Base-by-base conservation (phyloP, 345 rosid genomes). In the Salix suchowensis region DNA sequence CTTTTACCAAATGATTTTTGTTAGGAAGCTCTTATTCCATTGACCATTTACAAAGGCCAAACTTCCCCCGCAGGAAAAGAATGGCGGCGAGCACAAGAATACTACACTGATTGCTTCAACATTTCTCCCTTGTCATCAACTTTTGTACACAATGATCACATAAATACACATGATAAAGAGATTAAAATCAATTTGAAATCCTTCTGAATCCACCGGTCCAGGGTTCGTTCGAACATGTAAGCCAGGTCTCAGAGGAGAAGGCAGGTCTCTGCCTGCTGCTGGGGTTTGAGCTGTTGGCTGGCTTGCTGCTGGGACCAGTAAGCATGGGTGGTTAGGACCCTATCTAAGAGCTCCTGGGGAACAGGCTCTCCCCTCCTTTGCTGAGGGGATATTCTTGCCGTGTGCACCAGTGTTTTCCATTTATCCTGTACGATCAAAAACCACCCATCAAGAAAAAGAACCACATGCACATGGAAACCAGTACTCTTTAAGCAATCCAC, bases 361-460 rank as follows among this genome's bases (percentile, higher is more conserved):
- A 96, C 99, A 19, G 98, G 96, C 90, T 92, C 97, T 70, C 98
- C 99, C 85, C 99, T 89, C 87, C 99, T 90, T 83, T 96, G 99
- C 77, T 92, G 98, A 0, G 98, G 99, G 62, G 97, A 89, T 87
- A 96, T 96, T 85, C 92, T 91, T 58, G 99, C 98, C 40, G 98
- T 96, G 85, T 93, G 99, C 74, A 96, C 97, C 70, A 96, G 86
- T 19, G 98, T 93, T 83, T 96, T 96, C 99, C 99, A 95, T 74
- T 96, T 96, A 77, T 96, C 99, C 99, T 96, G 85, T n/a, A 70
- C 64, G 18, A 75, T 3, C 7, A 18, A 60, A 24, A 60, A 58
- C 7, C 39, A 36, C 4, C 46, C 23, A 34, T 55, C 76, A 76
- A 4, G 55, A n/a, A n/a, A 30, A 4, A 14, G 37, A 75, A 23